These are phyloP conservation scores for Nemania sp. DNA, from an alignment of 2,329 filamentous ascomycete genomes.

Conservation along the genomic window DNA sequence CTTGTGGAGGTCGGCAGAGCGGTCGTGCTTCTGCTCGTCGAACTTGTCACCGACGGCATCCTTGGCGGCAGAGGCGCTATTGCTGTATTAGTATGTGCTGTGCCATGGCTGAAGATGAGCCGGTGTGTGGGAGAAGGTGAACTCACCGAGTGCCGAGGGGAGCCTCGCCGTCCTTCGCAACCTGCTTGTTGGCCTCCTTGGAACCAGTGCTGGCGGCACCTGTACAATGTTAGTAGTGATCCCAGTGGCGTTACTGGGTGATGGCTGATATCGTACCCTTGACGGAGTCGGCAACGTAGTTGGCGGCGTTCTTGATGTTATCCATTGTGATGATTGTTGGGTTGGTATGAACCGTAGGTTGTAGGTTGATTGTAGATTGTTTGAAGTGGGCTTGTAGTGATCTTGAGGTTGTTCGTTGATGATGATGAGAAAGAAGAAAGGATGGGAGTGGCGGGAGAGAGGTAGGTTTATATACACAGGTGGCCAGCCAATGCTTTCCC, in stretches of 20 bases:
- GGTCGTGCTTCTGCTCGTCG: slow-evolving; percentile 44
- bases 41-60: slow-evolving; percentile 53
- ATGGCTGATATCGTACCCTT: slow-evolving; percentile 47
- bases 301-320: slow-evolving; percentile 62
- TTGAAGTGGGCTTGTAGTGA: slow-evolving; percentile 1
- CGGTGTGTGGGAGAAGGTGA: neutral
- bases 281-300: slow-evolving; percentile 69
- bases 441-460: slow-evolving; percentile 16
- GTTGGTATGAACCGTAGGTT: slow-evolving; percentile 1
- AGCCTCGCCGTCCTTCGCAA: slow-evolving; percentile 64
- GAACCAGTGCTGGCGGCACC: slow-evolving; percentile 54
- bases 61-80: slow-evolving; percentile 52
- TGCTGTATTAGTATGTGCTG: slow-evolving; percentile 33
- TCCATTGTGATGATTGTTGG: slow-evolving; percentile 49
- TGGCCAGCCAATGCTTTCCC: too few relatives aligned
- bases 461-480: neutral
- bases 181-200: slow-evolving; percentile 72
- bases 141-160: slow-evolving; percentile 57
- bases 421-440: neutral
- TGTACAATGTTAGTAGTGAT: slow-evolving; percentile 14
- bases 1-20: slow-evolving; percentile 42
- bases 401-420: slow-evolving; percentile 4
- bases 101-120: neutral
- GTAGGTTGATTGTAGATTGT: slow-evolving; percentile 11
- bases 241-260: neutral